Percentiles rank a stretch among this genome's conserved stretches.
These are phyloP conservation scores for Pyracantha coccinea DNA, from an alignment of 331 rosid genomes.

Conservation along the genomic window DNA sequence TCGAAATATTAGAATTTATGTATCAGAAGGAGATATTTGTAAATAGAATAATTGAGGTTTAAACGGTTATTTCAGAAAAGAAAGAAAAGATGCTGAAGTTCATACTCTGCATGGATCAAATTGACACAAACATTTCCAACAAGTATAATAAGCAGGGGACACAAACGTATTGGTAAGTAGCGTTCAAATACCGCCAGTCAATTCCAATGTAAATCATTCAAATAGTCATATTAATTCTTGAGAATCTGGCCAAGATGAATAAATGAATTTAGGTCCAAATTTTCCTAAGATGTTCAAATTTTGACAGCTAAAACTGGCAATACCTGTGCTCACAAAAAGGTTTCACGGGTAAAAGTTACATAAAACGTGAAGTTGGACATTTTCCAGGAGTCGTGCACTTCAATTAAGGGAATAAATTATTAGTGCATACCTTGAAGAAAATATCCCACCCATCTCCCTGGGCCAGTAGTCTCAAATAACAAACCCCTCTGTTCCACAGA, in stretches of 20 bases:
- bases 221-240: not conserved
- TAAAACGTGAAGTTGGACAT: not conserved
- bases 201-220: not conserved
- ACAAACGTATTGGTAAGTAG: not conserved
- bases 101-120: not conserved
- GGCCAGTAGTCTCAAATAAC: conserved; percentile 35
- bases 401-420: not conserved
- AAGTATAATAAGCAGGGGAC: not conserved
- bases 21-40: not conserved
- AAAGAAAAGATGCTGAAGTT: not conserved
- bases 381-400: not conserved
- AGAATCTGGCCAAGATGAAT: not conserved
- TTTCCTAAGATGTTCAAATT: not conserved
- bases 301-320: not conserved
- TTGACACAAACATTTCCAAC: not conserved
- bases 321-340: not conserved
- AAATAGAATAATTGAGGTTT: not conserved
- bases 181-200: not conserved
- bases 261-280: not conserved
- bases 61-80: not conserved
- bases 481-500: conserved; percentile 59
- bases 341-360: not conserved
- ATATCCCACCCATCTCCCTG: conserved; percentile 60
- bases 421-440: conserved; percentile 54
- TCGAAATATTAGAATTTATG: not conserved